phyloP scores from a whole-genome alignment of 2,329 filamentous ascomycete species.

The Pyricularia sp. region DNA sequence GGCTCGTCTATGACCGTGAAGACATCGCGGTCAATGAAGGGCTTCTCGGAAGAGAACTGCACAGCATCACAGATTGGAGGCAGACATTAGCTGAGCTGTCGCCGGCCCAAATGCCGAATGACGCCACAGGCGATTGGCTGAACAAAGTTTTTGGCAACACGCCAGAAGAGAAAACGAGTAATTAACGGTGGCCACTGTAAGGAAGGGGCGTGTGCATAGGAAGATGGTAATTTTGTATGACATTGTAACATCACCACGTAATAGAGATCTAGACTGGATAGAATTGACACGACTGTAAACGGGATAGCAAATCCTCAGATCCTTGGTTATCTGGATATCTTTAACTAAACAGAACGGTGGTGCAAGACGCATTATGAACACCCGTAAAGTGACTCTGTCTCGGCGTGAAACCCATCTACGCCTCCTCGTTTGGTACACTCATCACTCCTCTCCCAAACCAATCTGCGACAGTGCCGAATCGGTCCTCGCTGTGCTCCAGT shows the following conservation, averaged over 20 bases:
- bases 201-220: neutral
- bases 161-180: neutral
- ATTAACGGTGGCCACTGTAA: neutral
- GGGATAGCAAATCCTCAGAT: neutral
- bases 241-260: neutral
- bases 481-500: slow-evolving; percentile 65
- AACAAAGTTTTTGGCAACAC: slow-evolving; percentile 19
- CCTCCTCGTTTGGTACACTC: slow-evolving; percentile 33
- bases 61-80: slow-evolving; percentile 20
- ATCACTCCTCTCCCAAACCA: slow-evolving; percentile 95
- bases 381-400: neutral
- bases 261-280: neutral
- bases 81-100: slow-evolving; percentile 9
- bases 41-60: slow-evolving; percentile 14
- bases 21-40: slow-evolving; percentile 10
- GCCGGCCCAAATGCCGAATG: neutral
- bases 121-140: slow-evolving; percentile 17
- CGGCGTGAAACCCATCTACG: neutral
- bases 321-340: neutral
- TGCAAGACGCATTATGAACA: neutral
- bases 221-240: neutral
- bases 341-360: neutral
- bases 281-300: neutral
- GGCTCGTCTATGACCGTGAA: slow-evolving; percentile 11
- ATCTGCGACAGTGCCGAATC: slow-evolving; percentile 84